A percentile compares a stretch with the other conserved stretches of the same genome.
Evolutionary conservation across 371 early-diverging fungal species (phyloP).

Genomic region (Zychaea mexicana): DNA sequence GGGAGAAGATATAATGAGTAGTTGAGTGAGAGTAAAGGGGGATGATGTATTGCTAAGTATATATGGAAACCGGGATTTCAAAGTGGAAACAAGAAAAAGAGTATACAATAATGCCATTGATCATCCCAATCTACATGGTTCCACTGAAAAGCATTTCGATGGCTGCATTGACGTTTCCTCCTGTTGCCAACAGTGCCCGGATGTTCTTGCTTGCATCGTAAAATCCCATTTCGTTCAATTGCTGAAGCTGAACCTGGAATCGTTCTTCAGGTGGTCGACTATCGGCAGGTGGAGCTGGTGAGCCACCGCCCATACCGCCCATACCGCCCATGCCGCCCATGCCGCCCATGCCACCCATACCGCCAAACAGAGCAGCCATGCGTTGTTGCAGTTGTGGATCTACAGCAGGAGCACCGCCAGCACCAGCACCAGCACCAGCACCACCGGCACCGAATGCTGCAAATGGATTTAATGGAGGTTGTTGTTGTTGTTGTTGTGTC

Average conservation of each 20-base stretch:
- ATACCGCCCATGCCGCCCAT: too few relatives aligned
- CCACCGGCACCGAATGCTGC: constrained; percentile 53
- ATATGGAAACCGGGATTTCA: not conserved
- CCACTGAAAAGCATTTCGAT: constrained; percentile 81
- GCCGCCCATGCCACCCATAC: constrained; percentile 22
- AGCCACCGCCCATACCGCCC: constrained; percentile 40
- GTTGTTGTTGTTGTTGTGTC: constrained; percentile 22
- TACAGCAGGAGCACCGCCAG: constrained; percentile 27
- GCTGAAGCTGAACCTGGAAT: constrained; percentile 87
- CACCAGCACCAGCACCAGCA: constrained; percentile 24
- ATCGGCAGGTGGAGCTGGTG: constrained; percentile 39
- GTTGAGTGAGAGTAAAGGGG: not conserved
- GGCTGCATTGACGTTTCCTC: constrained; percentile 93
- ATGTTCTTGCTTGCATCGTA: constrained; percentile 90
- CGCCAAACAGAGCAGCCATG: constrained; percentile 40
- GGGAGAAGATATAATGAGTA: not conserved
- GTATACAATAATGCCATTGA: too few relatives aligned
- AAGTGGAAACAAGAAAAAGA: not conserved
- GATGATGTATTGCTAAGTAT: too few relatives aligned
- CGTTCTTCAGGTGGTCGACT: constrained; percentile 86
- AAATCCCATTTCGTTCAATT: constrained; percentile 97
- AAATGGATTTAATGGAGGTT: constrained; percentile 66
- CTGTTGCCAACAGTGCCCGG: constrained; percentile 80
- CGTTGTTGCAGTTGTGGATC: constrained; percentile 53
- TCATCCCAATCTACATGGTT: not conserved